Percentiles rank a stretch among this genome's conserved stretches.
These are phyloP conservation scores for Alternaria ethzedia DNA, from an alignment of 2,329 filamentous ascomycete species.

Conservation along the genomic window DNA sequence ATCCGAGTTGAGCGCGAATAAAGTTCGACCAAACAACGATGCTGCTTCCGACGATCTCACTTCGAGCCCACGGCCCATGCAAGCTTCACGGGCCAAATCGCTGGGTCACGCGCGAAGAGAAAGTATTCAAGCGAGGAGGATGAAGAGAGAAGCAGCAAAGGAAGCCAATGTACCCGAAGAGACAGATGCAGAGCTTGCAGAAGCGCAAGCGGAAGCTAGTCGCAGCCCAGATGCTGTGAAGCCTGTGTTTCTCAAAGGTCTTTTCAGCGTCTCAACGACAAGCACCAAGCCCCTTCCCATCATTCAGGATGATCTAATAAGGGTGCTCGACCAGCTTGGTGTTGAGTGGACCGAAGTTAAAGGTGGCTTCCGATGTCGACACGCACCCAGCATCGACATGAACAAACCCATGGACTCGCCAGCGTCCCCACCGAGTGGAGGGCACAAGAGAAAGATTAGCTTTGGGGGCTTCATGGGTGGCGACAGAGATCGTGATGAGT, in stretches of 20 bases:
- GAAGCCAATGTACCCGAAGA: slow-evolving; percentile 88
- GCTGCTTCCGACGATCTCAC: slow-evolving; percentile 59
- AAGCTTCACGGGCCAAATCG: slow-evolving; percentile 73
- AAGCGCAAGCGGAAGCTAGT: slow-evolving; percentile 59
- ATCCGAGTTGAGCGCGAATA: slow-evolving; percentile 60
- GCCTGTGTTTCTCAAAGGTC: slow-evolving; percentile 91
- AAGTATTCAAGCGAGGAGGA: slow-evolving; percentile 86
- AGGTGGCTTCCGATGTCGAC: slow-evolving; percentile 88
- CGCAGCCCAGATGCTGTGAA: slow-evolving; percentile 80
- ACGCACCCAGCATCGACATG: slow-evolving; percentile 87
- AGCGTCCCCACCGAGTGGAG: slow-evolving; percentile 42
- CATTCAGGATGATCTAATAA: slow-evolving; percentile 88
- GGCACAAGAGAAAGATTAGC: slow-evolving; percentile 80
- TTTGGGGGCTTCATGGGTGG: slow-evolving; percentile 73
- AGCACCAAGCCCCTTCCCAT: slow-evolving; percentile 86
- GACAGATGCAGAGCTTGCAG: slow-evolving; percentile 77
- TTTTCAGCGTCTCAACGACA: slow-evolving; percentile 97
- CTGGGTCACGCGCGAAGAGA: slow-evolving; percentile 87
- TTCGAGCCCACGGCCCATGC: slow-evolving; percentile 36
- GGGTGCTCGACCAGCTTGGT: slow-evolving; percentile 83
- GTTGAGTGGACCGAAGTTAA: slow-evolving; percentile 94
- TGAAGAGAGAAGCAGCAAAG: slow-evolving; percentile 72
- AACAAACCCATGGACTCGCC: slow-evolving; percentile 70
- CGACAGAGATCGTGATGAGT: slow-evolving; percentile 67
- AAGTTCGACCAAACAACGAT: slow-evolving; percentile 55